Evolutionary conservation across 2,329 filamentous ascomycete species (phyloP).

Genomic region (Didymella arachidicola): DNA sequence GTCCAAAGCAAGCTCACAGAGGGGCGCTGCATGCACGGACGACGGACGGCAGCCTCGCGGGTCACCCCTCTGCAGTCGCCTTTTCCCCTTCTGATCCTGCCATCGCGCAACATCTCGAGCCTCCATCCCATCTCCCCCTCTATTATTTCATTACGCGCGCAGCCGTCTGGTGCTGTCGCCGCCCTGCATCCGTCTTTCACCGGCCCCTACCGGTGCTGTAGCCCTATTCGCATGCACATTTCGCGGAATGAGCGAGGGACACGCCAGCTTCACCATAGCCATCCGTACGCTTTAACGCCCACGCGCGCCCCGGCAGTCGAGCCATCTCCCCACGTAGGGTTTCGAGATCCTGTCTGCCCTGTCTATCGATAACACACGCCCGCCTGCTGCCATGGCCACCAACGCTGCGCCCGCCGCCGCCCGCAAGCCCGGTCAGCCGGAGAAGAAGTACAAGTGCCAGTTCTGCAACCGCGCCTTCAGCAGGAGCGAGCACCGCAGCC

Average conservation of each 20-base stretch:
- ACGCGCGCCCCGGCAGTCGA: slow-evolving; percentile 47
- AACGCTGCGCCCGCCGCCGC: slow-evolving; percentile 67
- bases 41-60: neutral
- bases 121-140: slow-evolving; percentile 31
- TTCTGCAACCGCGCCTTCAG: slow-evolving; percentile 98
- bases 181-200: slow-evolving; percentile 17
- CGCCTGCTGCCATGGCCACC: slow-evolving; percentile 74
- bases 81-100: slow-evolving; percentile 12
- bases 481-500: slow-evolving; percentile 93
- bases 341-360: slow-evolving; percentile 7
- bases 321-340: slow-evolving; percentile 24
- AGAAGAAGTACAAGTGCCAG: slow-evolving; percentile 99
- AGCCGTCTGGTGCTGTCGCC: slow-evolving; percentile 23
- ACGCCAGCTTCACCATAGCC: slow-evolving; percentile 36
- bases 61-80: neutral
- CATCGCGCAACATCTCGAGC: slow-evolving; percentile 30
- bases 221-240: slow-evolving; percentile 32
- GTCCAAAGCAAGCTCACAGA: slow-evolving; percentile 8
- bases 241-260: slow-evolving; percentile 42
- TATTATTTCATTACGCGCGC: slow-evolving; percentile 39
- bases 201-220: slow-evolving; percentile 37
- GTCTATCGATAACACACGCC: slow-evolving; percentile 62
- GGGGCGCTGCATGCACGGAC: slow-evolving; percentile 8
- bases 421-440: slow-evolving; percentile 78
- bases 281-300: slow-evolving; percentile 48